Percentiles rank a stretch among this genome's conserved stretches.
phyloP scores from a whole-genome alignment of 2,329 filamentous ascomycete species.

The Talaromyces marneffei region DNA sequence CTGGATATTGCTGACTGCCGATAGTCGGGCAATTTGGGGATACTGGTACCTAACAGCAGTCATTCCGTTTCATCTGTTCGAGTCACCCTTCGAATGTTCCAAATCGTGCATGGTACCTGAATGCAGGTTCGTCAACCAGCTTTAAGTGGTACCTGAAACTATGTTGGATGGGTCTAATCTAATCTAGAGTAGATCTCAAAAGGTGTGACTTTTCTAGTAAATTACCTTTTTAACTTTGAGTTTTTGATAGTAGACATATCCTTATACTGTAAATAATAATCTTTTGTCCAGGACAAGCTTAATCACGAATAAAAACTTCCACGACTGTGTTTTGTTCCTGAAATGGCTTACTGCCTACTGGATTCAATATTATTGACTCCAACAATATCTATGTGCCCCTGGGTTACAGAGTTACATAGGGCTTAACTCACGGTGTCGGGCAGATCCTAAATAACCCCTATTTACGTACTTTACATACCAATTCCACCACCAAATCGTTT shows the following conservation, averaged over 20 bases:
- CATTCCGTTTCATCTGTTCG: neutral
- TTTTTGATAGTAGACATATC: neutral
- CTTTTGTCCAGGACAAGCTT: neutral
- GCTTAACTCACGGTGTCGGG: neutral
- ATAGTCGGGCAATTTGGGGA: neutral
- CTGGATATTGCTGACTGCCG: slow-evolving; percentile 10
- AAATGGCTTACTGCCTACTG: too few relatives aligned
- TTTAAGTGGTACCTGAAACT: neutral
- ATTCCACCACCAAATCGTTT: neutral
- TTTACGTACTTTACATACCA: neutral
- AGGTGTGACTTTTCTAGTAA: neutral
- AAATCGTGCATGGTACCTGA: neutral
- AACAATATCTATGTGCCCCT: neutral
- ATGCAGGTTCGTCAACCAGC: neutral
- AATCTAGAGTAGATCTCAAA: neutral
- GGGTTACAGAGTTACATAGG: slow-evolving; percentile 3
- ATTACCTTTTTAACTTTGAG: neutral
- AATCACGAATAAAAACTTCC: neutral
- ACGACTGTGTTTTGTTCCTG: neutral
- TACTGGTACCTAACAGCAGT: neutral
- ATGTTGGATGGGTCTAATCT: neutral
- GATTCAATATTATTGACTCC: neutral
- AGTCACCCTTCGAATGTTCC: neutral
- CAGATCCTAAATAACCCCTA: neutral
- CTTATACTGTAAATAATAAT: neutral